phyloP scores from a whole-genome alignment of 2,329 filamentous ascomycete species.

The Acrodontium crateriforme region DNA sequence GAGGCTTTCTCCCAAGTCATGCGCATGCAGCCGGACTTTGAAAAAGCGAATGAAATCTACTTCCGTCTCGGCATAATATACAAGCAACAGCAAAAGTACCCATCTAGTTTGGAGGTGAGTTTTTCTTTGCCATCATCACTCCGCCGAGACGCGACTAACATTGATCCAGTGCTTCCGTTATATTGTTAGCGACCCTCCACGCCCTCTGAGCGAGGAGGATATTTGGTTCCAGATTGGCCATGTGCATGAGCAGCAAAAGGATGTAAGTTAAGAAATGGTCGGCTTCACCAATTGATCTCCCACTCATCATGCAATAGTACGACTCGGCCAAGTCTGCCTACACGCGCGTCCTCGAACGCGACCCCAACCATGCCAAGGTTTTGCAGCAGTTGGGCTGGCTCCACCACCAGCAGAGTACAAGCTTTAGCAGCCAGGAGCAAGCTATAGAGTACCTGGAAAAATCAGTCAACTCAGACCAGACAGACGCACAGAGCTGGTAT shows the following conservation, averaged over 20 bases:
- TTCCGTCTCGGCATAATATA: conserved; percentile 99
- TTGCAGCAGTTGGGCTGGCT: conserved; percentile 96
- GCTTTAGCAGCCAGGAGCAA: conserved; percentile 82
- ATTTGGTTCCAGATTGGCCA: conserved; percentile 99
- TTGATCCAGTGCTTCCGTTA: conserved; percentile 83
- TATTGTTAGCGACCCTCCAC: conserved; percentile 84
- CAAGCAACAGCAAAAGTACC: conserved; percentile 93
- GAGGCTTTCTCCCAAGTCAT: conserved; percentile 98
- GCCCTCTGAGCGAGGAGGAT: conserved; percentile 87
- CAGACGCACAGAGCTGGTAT: conserved; percentile 97
- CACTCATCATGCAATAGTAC: conserved; percentile 46
- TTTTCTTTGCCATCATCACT: background rate
- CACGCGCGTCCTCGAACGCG: conserved; percentile 79
- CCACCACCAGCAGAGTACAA: conserved; percentile 88
- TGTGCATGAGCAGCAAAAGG: conserved; percentile 97
- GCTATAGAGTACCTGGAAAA: conserved; percentile 97
- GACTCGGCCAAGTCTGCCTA: conserved; percentile 89
- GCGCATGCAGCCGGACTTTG: conserved; percentile 94
- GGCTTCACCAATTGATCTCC: background rate
- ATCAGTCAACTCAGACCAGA: conserved; percentile 90
- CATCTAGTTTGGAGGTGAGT: conserved; percentile 73
- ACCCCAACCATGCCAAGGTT: conserved; percentile 94
- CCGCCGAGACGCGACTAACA: conserved; percentile 10
- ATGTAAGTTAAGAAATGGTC: conserved; percentile 52
- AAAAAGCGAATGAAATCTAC: conserved; percentile 98